Conservation (phyloP, 345 rosid species). For the Lepidium didymum region DNA sequence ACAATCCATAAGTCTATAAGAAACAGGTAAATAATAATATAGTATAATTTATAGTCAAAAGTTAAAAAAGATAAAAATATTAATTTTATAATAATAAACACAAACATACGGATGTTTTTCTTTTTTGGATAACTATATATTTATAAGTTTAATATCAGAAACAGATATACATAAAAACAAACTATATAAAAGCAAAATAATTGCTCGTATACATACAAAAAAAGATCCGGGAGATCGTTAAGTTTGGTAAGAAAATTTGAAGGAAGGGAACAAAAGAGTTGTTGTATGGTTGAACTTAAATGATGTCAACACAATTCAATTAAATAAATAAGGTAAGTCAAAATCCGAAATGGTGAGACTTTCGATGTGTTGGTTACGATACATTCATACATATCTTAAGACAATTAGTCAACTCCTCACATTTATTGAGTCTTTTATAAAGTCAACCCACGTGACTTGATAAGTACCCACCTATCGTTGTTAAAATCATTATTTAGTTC, state of each 20-base stretch:
- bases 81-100: too few relatives aligned
- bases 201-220: too few relatives aligned
- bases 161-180: too few relatives aligned
- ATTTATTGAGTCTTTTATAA: slow-evolving; percentile 15
- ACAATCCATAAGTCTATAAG: background rate
- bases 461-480: background rate
- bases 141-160: too few relatives aligned
- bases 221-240: too few relatives aligned
- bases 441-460: slow-evolving; percentile 22
- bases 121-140: too few relatives aligned
- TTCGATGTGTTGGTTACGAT: slow-evolving; percentile 2
- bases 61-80: background rate
- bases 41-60: background rate
- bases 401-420: slow-evolving; percentile 19
- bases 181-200: too few relatives aligned
- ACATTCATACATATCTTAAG: slow-evolving; percentile 11
- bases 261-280: slow-evolving; percentile 21
- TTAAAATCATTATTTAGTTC: background rate
- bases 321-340: slow-evolving; percentile 11
- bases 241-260: slow-evolving; percentile 6
- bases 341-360: slow-evolving; percentile 18
- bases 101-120: too few relatives aligned
- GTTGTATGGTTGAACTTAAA: slow-evolving; percentile 27
- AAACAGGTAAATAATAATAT: background rate
- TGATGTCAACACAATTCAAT: slow-evolving; percentile 16